A percentile compares a stretch with the other conserved stretches of the same genome.
phyloP scores from a whole-genome alignment of 2,329 filamentous ascomycete genomes.

The Tolypocladium ophioglossoides region DNA sequence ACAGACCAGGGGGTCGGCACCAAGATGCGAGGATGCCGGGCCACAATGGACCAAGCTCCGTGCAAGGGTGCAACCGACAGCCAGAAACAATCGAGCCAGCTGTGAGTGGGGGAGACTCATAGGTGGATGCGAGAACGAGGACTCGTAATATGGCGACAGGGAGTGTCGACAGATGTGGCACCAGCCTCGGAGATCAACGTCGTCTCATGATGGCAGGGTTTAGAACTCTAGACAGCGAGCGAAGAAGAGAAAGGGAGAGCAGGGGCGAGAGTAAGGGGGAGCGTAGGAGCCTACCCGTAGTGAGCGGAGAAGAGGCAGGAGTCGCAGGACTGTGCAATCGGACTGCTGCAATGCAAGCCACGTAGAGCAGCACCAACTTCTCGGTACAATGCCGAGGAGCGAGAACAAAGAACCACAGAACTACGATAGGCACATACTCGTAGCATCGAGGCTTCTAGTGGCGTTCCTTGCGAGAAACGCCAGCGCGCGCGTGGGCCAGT shows the following conservation, averaged over 20 bases:
- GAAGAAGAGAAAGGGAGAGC: background rate
- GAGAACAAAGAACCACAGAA: background rate
- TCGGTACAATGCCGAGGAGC: conserved; percentile 2
- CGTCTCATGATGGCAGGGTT: conserved; percentile 1
- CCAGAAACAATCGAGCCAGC: background rate
- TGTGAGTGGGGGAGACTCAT: background rate
- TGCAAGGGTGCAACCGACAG: background rate
- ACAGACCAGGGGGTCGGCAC: background rate
- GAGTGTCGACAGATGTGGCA: background rate
- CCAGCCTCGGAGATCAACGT: conserved; percentile 1
- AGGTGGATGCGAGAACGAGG: no score
- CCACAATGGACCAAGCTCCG: conserved; percentile 1
- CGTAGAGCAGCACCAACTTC: background rate
- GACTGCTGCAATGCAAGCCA: conserved; percentile 4
- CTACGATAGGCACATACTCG: background rate
- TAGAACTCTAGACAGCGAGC: background rate
- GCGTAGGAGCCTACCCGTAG: background rate
- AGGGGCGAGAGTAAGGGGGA: background rate
- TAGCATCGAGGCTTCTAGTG: background rate
- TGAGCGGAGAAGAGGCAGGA: background rate
- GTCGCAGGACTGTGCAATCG: background rate
- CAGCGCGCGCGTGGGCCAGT: background rate
- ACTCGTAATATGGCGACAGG: background rate
- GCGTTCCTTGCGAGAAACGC: background rate
- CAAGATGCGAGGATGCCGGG: background rate